phyloP scores from a whole-genome alignment of 345 rosid genomes.

The Raphanus sativus region DNA sequence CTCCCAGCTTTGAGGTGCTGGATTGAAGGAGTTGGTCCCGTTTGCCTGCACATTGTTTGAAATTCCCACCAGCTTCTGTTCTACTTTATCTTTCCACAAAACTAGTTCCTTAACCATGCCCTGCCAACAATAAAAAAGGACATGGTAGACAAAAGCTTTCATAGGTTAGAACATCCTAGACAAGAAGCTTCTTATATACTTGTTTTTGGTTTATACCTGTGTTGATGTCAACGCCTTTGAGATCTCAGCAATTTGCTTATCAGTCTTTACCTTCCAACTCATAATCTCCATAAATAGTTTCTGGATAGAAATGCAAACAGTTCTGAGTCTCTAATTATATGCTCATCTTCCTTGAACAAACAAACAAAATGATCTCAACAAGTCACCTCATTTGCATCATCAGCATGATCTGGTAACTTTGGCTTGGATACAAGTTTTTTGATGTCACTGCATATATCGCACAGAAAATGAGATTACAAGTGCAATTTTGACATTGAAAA shows the following conservation, averaged over 20 bases:
- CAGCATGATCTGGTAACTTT: conserved; percentile 48
- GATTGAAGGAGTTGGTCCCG: conserved; percentile 51
- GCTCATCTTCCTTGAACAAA: conserved; percentile 6
- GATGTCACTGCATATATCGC: conserved; percentile 53
- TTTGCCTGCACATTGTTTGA: conserved; percentile 59
- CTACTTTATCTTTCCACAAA: conserved; percentile 66
- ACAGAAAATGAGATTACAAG: conserved; percentile 13
- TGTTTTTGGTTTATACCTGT: conserved; percentile 51
- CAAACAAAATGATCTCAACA: conserved; percentile 7
- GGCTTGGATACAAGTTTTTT: conserved; percentile 51
- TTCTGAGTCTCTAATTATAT: not conserved
- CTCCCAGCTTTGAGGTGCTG: conserved; percentile 74
- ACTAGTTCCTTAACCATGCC: conserved; percentile 56
- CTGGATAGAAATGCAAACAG: conserved; percentile 38
- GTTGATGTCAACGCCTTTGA: conserved; percentile 64
- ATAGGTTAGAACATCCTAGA: not conserved
- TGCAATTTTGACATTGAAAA: not conserved
- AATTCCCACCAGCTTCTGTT: conserved; percentile 65
- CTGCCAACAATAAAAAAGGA: conserved; percentile 37
- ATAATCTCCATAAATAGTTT: conserved; percentile 50
- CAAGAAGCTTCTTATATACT: conserved; percentile 12
- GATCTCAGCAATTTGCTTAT: conserved; percentile 57
- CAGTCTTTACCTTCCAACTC: conserved; percentile 61
- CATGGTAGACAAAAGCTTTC: conserved; percentile 5
- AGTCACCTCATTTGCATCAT: conserved; percentile 57